Conservation (phyloP, 768 basidiomycete species). For the Guyanaporus albipodus region DNA sequence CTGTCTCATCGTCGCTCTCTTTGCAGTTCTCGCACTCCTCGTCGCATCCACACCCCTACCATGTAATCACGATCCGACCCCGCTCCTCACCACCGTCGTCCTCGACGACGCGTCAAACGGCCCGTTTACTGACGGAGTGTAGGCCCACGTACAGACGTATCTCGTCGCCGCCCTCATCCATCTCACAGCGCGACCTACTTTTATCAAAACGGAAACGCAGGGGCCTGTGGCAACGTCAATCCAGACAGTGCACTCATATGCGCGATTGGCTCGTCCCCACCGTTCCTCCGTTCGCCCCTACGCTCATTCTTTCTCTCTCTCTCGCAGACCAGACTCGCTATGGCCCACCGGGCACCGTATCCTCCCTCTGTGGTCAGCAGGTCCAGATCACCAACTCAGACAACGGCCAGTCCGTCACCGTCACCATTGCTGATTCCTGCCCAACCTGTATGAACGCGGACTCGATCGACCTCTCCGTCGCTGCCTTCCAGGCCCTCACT, state of each 20-base stretch:
- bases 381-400: constrained; percentile 64
- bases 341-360: constrained; percentile 42
- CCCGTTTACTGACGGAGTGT: constrained; percentile 40
- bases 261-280: constrained; percentile 51
- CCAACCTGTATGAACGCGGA: constrained; percentile 65
- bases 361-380: constrained; percentile 59
- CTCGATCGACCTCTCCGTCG: constrained; percentile 72
- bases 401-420: constrained; percentile 47
- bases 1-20: constrained; percentile 39
- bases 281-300: neutral
- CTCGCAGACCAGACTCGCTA: constrained; percentile 48
- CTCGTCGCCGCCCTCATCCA: neutral
- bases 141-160: constrained; percentile 16
- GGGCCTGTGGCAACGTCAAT: constrained; percentile 70
- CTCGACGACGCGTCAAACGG: constrained; percentile 25
- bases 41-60: constrained; percentile 29
- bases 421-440: constrained; percentile 75
- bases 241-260: constrained; percentile 55
- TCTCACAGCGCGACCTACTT: constrained; percentile 56
- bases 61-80: neutral
- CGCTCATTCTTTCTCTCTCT: constrained; percentile 5
- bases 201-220: constrained; percentile 67
- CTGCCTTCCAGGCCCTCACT: constrained; percentile 56
- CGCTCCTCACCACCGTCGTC: neutral
- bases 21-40: constrained; percentile 58